Evolutionary conservation across 495 filamentous ascomycete genomes (phyloP), one percentile per base, ranked within the genome.

Genomic region (Hypoxylon cercidicola): DNA sequence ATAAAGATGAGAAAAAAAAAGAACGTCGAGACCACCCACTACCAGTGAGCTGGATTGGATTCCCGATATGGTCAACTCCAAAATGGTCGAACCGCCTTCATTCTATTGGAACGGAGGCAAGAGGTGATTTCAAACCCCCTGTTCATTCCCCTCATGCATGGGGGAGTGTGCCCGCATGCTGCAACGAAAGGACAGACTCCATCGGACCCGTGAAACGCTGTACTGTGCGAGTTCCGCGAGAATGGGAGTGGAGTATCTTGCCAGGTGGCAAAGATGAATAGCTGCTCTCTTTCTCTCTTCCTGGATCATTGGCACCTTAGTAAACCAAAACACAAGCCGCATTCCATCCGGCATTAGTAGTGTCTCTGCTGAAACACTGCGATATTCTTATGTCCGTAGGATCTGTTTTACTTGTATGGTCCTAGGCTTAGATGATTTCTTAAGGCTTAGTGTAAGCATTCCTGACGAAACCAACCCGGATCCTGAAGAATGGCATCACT

Each of bases 21-120:
- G 55, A 68, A 56, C 65, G 46, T 56, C 63, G 39, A 66, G 50
- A 52, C 51, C 55, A 49, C 21, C 28, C 65, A 64, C 55, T 68
- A 68, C 65, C 65, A 64, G 50, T 50, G 16, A 23, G 46, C 65
- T 63, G 65, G 65, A 68, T 68, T 68, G 65, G 65, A 60, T 68
- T 68, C 65, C 65, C 65, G 60, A 68, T 63, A 68, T 64, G 65
- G 65, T 51, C 65, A 68, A 64, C 65, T 68, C 65, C 65, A 68
- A 68, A 68, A 68, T 52, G 53, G 65, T 68, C 65, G 65, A 68
- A 54, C 60, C 55, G 65, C 65, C 65, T 64, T 39, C 44, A 64
- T 68, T 48, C 64, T 51, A 68, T 68, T 68, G 65, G 65, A 60
- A 68, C 65, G 65, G 65, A 68, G 60, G 55, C 60, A 63, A 43